Evolutionary conservation across 257 asterid species (phyloP), one percentile per base, ranked within the genome.

Genomic region (Ilex aquifolium): DNA sequence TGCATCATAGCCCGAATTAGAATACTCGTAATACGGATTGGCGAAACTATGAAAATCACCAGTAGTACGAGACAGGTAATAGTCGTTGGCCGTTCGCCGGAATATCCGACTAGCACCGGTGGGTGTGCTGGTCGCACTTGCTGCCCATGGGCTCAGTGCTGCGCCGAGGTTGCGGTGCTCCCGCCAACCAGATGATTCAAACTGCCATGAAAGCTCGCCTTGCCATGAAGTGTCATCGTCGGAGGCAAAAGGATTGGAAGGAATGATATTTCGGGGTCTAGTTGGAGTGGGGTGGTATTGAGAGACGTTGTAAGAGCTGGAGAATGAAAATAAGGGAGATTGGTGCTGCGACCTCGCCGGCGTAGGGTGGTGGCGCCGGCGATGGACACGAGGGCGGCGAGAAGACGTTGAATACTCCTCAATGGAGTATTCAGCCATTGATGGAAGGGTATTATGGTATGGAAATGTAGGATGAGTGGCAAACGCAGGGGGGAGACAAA

Each of bases 151-250:
- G 27, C 88, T 86, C 10, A 84, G 59, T 2, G 83, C 95, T 1
- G 82, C 84, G 30, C 97, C 88, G 8, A 87, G 80, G 31, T 69
- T 69, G 1, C 66, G 81, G 10, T 74, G 79, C 5, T 89, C 94
- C 1, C 60, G 77, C 91, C 88, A 81, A 0, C 86, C 87, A 0
- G 80, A 66, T 2, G 89, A 86, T 69, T 81, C 80, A 31, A 85
- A 64, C 64, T 84, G 90, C 97, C 97, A 89, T 2, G 94, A 89
- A 0, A 89, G 82, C 77, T 75, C 88, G 2, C 79, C 78, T 46
- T 79, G 83, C 96, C 96, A 89, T 6, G 88, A 81, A 72, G 70
- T 55, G 76, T 84, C 91, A 40, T 75, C 77, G 14, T 79, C 88
- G 3, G 93, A 63, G 44, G 86, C 93, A 32, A 88, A 88, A 21